Evolutionary conservation across 495 filamentous ascomycete genomes (phyloP), one percentile per base, ranked within the genome.

Genomic region (Penicillium verhagenii): DNA sequence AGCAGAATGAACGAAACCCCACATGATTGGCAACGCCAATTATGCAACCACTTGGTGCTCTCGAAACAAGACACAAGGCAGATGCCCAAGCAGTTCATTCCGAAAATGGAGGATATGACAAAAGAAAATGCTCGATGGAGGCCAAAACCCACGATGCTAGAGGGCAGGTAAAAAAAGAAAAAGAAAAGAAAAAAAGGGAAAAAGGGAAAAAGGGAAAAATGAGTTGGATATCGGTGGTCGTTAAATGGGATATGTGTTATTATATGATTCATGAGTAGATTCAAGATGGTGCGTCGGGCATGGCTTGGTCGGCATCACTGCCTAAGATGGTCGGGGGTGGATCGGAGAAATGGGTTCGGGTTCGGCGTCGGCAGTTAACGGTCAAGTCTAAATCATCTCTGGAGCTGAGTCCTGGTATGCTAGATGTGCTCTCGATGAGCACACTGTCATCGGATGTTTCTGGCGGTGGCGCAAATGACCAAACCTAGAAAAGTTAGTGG

Each of bases 381-480:
- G 46, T 37, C 35, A 61, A 16, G 1, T 59, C 62, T 44, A 16
- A 59, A 25, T 64, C 65, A 35, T 67, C 57, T 23, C 21, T 54
- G 1, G 60, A 63, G 33, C 58, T 53, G 23, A 71, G 46, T 3
- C 61, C 75, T 2, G 75, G 68, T 9, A 68, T 77, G 48, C 71
- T 79, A 0, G 70, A 72, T 7, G 69, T 52, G 42, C 69, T 75
- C 42, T 74, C 71, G 38, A 70, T 66, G 18, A 56, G 66, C 18
- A 52, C 48, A 16, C 61, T 56, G 44, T 73, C 66, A 9, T 60
- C 63, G 25, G 64, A 61, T 16, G 91, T 89, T 52, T 90, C 86
- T 1, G 66, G 65, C 10, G 90, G 91, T 6, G 91, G 91, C 1
- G 91, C 89, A 71, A 96, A 96, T 0, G 87, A 90, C 88, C 89